Percentiles rank a stretch among this genome's conserved stretches.
Conservation (phyloP, 2,329 filamentous ascomycete genomes). For the Fusarium circinatum region DNA sequence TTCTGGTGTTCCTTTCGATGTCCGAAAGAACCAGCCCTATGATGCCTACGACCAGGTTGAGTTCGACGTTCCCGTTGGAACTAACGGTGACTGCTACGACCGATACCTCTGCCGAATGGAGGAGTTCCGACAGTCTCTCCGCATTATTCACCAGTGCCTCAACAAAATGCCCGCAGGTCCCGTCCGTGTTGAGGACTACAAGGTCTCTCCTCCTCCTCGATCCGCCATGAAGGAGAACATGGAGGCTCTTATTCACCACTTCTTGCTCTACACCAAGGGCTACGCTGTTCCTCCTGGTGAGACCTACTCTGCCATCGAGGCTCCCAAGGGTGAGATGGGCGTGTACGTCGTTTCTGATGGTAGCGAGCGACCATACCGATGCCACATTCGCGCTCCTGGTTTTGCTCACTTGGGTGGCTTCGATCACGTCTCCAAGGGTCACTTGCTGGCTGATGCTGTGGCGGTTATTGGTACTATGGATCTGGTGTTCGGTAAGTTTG, state of each 20-base stretch:
- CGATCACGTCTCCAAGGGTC: slow-evolving; percentile 91
- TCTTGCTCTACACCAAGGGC: slow-evolving; percentile 98
- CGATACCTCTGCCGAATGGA: slow-evolving; percentile 99
- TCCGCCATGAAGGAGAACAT: slow-evolving; percentile 99
- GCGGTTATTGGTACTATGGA: slow-evolving; percentile 94
- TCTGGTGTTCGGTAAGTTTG: slow-evolving; percentile 81
- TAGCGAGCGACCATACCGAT: slow-evolving; percentile 94
- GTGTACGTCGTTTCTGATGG: slow-evolving; percentile 97
- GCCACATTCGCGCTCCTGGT: slow-evolving; percentile 95
- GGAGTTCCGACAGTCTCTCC: slow-evolving; percentile 97
- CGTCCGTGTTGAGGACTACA: slow-evolving; percentile 97
- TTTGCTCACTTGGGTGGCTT: slow-evolving; percentile 96
- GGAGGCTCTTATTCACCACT: slow-evolving; percentile 99
- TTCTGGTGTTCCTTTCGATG: slow-evolving; percentile 94
- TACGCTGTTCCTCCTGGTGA: slow-evolving; percentile 97
- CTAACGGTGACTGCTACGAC: slow-evolving; percentile 99
- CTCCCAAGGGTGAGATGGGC: slow-evolving; percentile 99
- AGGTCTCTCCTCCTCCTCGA: slow-evolving; percentile 94
- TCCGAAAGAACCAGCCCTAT: slow-evolving; percentile 96
- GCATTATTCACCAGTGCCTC: slow-evolving; percentile 98
- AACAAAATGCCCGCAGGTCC: slow-evolving; percentile 99
- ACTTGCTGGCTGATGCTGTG: slow-evolving; percentile 94
- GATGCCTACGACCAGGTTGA: slow-evolving; percentile 98
- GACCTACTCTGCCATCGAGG: slow-evolving; percentile 97
- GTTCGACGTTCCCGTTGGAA: slow-evolving; percentile 95